A percentile compares a stretch with the other conserved stretches of the same genome.
phyloP scores from a whole-genome alignment of 2,329 filamentous ascomycete species.

The Helicocarpus griseus region DNA sequence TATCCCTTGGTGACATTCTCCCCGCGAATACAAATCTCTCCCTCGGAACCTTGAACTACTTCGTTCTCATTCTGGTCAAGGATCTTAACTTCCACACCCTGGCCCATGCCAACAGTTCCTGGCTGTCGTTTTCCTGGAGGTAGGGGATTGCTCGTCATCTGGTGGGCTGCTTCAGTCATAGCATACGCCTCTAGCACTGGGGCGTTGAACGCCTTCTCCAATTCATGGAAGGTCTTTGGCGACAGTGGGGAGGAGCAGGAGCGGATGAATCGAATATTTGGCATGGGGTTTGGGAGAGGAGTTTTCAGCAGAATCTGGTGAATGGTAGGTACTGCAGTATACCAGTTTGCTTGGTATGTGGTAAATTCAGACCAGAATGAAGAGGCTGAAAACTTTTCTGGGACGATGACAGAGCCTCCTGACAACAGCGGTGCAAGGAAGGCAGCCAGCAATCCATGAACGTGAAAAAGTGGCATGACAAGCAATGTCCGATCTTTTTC shows the following conservation, averaged over 20 bases:
- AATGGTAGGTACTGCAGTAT: constrained; percentile 86
- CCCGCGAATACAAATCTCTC: constrained; percentile 73
- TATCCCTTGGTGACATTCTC: constrained; percentile 80
- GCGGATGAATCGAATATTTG: constrained; percentile 73
- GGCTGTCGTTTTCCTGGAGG: constrained; percentile 66
- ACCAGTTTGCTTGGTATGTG: constrained; percentile 72
- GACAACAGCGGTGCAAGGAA: constrained; percentile 68
- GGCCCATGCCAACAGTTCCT: constrained; percentile 71
- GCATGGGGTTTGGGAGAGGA: constrained; percentile 56
- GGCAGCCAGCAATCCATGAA: constrained; percentile 76
- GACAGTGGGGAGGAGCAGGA: constrained; percentile 79
- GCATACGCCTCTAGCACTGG: constrained; percentile 84
- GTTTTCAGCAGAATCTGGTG: constrained; percentile 78
- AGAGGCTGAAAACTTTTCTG: constrained; percentile 66
- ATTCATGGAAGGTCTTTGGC: constrained; percentile 68
- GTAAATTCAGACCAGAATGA: constrained; percentile 76
- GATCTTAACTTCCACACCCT: constrained; percentile 74
- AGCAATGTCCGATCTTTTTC: constrained; percentile 67
- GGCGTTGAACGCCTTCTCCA: constrained; percentile 65
- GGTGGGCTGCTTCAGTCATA: constrained; percentile 73
- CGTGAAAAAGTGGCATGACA: constrained; percentile 86
- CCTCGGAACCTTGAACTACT: constrained; percentile 59
- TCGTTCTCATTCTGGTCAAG: constrained; percentile 60
- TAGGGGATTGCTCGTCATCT: constrained; percentile 49
- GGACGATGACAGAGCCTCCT: constrained; percentile 70